Percentiles rank a stretch among this genome's conserved stretches.
These are phyloP conservation scores for Herpetomonas tarakana DNA, from an alignment of 208 protist species.

Conservation along the genomic window DNA sequence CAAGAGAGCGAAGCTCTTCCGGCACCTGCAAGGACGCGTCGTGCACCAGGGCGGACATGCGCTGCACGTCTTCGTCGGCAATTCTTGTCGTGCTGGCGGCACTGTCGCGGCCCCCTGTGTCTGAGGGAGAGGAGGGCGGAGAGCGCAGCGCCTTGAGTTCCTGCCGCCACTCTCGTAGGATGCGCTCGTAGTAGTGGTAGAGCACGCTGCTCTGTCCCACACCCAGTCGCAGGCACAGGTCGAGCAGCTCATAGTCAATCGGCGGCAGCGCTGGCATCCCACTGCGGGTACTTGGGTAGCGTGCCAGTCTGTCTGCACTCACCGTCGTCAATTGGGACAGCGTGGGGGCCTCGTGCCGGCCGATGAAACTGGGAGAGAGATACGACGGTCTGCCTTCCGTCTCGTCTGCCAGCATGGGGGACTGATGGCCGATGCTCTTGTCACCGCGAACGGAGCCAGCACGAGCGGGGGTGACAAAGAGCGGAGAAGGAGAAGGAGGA, in stretches of 20 bases:
- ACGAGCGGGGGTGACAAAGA: slow-evolving; percentile 18
- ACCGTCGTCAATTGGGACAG: slow-evolving; percentile 24
- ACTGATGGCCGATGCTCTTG: slow-evolving; percentile 37
- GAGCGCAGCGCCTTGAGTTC: slow-evolving; percentile 34
- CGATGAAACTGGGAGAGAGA: slow-evolving; percentile 53
- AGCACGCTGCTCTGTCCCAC: slow-evolving; percentile 39
- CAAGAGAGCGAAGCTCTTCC: slow-evolving; percentile 50
- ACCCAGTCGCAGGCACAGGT: slow-evolving; percentile 61
- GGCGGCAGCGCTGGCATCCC: slow-evolving; percentile 56
- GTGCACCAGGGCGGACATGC: slow-evolving; percentile 60
- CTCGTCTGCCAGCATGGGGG: slow-evolving; percentile 56
- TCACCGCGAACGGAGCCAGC: slow-evolving; percentile 6
- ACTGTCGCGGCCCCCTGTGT: background rate
- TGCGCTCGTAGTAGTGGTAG: slow-evolving; percentile 74
- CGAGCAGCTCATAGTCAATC: slow-evolving; percentile 82
- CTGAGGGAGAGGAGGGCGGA: background rate
- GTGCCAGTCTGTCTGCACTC: slow-evolving; percentile 61
- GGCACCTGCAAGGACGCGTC: slow-evolving; percentile 76
- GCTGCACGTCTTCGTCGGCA: slow-evolving; percentile 36
- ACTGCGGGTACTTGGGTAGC: slow-evolving; percentile 46
- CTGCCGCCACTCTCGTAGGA: slow-evolving; percentile 60
- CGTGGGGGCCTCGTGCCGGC: slow-evolving; percentile 34
- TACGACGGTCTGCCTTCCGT: slow-evolving; percentile 39
- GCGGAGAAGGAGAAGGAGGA: too few relatives aligned
- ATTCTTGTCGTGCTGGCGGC: slow-evolving; percentile 3